Conservation (phyloP, 306 rosid genomes). For the Trichosanthes cucumerina region DNA sequence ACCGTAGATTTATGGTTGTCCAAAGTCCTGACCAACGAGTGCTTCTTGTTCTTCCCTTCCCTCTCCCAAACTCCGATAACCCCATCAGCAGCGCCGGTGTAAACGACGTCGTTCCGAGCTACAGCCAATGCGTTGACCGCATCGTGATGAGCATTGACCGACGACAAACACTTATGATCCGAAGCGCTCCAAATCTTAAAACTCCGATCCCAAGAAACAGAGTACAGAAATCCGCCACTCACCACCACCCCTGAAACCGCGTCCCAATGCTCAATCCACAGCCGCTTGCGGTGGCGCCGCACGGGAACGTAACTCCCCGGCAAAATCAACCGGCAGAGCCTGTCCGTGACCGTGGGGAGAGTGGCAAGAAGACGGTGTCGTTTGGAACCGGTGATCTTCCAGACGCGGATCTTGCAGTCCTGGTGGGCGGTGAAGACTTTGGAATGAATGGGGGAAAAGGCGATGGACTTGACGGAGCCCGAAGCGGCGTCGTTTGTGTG, state of each 20-base stretch:
- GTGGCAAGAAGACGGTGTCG: conserved; percentile 35
- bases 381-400: conserved; percentile 22
- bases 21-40: conserved; percentile 8
- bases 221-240: conserved; percentile 24
- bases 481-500: conserved; percentile 22
- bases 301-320: conserved; percentile 37
- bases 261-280: conserved; percentile 58
- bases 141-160: conserved; percentile 51
- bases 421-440: conserved; percentile 62
- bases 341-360: conserved; percentile 52
- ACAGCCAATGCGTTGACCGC: conserved; percentile 51
- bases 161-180: conserved; percentile 33
- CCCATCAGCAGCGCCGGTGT: conserved; percentile 57
- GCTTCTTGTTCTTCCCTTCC: conserved; percentile 14
- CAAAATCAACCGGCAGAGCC: conserved; percentile 26
- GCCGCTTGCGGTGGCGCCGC: conserved; percentile 33
- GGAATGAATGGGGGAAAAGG: conserved; percentile 23
- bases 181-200: conserved; percentile 45
- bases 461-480: conserved; percentile 50
- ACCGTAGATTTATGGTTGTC: conserved; percentile 14
- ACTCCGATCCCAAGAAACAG: conserved; percentile 57
- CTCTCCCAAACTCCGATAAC: conserved; percentile 44
- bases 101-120: conserved; percentile 26
- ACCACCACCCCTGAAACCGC: conserved; percentile 40
- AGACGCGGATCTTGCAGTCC: conserved; percentile 51